Conservation (phyloP, 2,329 filamentous ascomycete species). For the Seiridium unicorne region DNA sequence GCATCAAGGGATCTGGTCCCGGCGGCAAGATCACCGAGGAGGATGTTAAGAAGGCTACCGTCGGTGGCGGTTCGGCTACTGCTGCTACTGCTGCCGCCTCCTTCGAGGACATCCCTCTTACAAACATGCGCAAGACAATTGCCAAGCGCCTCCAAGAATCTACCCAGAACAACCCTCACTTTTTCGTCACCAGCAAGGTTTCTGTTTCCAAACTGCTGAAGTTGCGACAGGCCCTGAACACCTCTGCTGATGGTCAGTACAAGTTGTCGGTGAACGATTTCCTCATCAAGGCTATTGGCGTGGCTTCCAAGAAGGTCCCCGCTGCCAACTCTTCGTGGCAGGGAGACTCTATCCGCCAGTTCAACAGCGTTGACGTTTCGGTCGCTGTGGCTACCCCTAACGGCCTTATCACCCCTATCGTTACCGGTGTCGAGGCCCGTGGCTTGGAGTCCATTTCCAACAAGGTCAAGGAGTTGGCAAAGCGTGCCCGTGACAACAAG, state of each 20-base stretch:
- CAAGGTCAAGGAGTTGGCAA: constrained; percentile 93
- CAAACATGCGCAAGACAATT: constrained; percentile 97
- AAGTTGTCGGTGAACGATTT: constrained; percentile 99
- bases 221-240: constrained; percentile 91
- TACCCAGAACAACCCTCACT: constrained; percentile 92
- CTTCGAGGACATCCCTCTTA: constrained; percentile 82
- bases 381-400: constrained; percentile 92
- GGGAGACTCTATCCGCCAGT: constrained; percentile 85
- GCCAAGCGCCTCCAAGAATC: constrained; percentile 88
- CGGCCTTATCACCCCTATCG: constrained; percentile 96
- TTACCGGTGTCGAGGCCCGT: constrained; percentile 81
- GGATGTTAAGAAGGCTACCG: constrained; percentile 81
- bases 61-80: constrained; percentile 56
- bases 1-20: constrained; percentile 83
- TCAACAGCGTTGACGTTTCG: constrained; percentile 89
- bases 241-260: constrained; percentile 85
- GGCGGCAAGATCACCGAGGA: constrained; percentile 86
- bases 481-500: constrained; percentile 94
- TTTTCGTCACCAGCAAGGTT: constrained; percentile 88
- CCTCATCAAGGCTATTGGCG: constrained; percentile 91
- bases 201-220: constrained; percentile 95
- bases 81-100: constrained; percentile 53
- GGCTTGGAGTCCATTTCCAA: constrained; percentile 86
- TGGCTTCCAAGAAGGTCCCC: constrained; percentile 90
- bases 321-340: constrained; percentile 96